Evolutionary conservation across 441 rosid genomes (phyloP).

Genomic region (Pelargonium cotyledonis): DNA sequence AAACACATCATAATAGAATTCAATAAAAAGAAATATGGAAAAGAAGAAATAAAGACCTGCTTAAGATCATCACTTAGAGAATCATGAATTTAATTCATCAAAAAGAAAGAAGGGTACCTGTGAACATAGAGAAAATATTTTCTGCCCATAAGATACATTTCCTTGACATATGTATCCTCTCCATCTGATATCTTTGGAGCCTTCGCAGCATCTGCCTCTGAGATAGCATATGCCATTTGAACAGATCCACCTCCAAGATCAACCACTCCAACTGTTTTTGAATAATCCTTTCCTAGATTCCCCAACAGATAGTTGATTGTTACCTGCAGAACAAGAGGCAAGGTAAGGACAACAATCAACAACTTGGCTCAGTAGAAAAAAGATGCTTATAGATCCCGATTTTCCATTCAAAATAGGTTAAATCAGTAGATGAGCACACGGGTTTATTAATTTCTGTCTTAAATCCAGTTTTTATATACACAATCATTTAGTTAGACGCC

Average conservation of each 20-base stretch:
- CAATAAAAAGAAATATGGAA: background rate
- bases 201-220: conserved; percentile 67
- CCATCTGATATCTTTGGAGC: conserved; percentile 62
- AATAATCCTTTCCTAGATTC: conserved; percentile 62
- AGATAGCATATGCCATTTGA: conserved; percentile 97
- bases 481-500: no score
- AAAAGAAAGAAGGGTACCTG: conserved; percentile 45
- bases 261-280: conserved; percentile 88
- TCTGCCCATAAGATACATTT: conserved; percentile 74
- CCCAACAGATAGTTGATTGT: conserved; percentile 83
- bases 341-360: background rate
- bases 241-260: conserved; percentile 99
- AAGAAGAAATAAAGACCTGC: background rate
- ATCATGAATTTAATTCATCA: background rate
- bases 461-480: background rate
- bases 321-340: conserved; percentile 46
- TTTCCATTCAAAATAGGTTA: background rate
- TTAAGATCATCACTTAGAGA: background rate
- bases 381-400: background rate
- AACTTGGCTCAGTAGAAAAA: conserved; percentile 3
- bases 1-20: background rate
- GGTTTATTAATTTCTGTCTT: background rate
- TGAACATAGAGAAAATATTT: conserved; percentile 90
- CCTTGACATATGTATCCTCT: conserved; percentile 71
- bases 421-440: background rate